Base-by-base conservation (phyloP, 345 rosid species). In the Eutrema yunnanense region DNA sequence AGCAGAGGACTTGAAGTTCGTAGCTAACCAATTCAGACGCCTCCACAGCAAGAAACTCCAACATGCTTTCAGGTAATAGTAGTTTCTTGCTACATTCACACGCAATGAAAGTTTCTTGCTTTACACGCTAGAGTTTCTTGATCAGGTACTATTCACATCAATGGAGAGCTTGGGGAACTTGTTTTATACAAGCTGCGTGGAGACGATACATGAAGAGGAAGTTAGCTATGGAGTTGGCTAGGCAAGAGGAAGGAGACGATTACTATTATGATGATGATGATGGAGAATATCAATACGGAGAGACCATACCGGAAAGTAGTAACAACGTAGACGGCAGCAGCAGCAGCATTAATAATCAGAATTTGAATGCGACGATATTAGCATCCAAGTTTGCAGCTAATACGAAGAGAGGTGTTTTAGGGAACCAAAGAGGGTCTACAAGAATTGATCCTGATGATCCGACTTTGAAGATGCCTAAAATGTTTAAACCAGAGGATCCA, bases 131-230 rank as follows among this genome's bases (percentile, higher is more conserved):
- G 8, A 14, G 49, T 50, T 67, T 67, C 27, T 62, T 46, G 46
- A 62, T 53, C 26, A 81, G 98, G 71, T 92, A 92, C 82, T 87
- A 92, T 73, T 92, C 98, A 13, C 98, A 92, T 70, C 98, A 92
- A 30, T 88, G 96, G 96, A 81, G 95, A 73, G 81, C 92, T 0
- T 92, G 90, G 96, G 96, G 91, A 46, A 87, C 98, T 50, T 80
- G 93, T 72, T 87, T 80, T 46, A 81, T 92, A 37, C 88, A 92
- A 75, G 87, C 83, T 32, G 93, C 96, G 0, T 90, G 98, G 96
- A 82, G 90, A 61, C 40, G 96, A 54, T 78, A 49, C 75, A 70
- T 41, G 70, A 87, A 79, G 86, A 88, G 84, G 67, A 90, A 82
- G 75, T 48, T 83, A 69, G 90, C 85, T 6, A 67, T 83, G 85